phyloP scores from a whole-genome alignment of 345 rosid species.

The Toxicodendron radicans region DNA sequence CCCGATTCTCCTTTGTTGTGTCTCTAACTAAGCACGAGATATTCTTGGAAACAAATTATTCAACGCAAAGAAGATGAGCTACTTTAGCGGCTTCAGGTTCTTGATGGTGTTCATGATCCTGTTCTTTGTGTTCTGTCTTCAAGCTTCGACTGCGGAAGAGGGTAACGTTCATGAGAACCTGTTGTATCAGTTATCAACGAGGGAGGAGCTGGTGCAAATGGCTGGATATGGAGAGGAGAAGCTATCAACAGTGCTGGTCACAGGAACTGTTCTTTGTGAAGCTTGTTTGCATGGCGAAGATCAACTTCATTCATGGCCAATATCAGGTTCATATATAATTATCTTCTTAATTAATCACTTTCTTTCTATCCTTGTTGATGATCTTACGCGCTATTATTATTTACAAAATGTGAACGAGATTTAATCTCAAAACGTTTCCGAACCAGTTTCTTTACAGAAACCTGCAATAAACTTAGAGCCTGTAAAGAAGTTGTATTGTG shows the following conservation, averaged over 20 bases:
- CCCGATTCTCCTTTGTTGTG: background rate
- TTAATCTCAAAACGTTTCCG: too few species aligned
- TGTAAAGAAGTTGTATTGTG: too few species aligned
- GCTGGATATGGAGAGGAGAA: conserved; percentile 75
- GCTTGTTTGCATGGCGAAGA: conserved; percentile 28
- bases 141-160: conserved; percentile 18
- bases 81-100: conserved; percentile 27
- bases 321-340: conserved; percentile 37
- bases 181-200: conserved; percentile 26
- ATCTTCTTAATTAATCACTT: background rate
- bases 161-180: background rate
- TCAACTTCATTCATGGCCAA: conserved; percentile 41
- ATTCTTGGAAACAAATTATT: background rate
- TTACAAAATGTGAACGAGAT: too few species aligned
- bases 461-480: too few species aligned
- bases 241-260: conserved; percentile 55
- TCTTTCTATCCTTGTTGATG: background rate
- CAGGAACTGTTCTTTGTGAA: conserved; percentile 49
- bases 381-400: background rate
- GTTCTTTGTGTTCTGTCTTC: conserved; percentile 3
- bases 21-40: too few species aligned
- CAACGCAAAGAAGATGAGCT: conserved; percentile 51
- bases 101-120: conserved; percentile 11
- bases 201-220: conserved; percentile 56
- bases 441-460: too few species aligned